Evolutionary conservation across 768 basidiomycete genomes (phyloP), one percentile per base, ranked within the genome.

Genomic region (Lanmaoa pseudosensibilis): DNA sequence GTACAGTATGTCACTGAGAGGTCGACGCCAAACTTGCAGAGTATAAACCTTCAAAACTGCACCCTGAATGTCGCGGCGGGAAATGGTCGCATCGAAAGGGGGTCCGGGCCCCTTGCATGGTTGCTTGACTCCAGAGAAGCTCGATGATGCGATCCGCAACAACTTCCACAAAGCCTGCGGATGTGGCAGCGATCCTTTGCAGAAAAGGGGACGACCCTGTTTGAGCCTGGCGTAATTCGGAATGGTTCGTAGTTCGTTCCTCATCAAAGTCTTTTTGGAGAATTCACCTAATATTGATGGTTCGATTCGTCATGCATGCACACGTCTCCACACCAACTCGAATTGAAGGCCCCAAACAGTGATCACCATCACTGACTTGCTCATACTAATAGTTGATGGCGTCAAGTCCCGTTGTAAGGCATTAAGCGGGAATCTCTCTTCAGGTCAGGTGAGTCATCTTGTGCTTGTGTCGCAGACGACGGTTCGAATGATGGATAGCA

Each of bases 201-300:
- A 51, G n/a, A 39, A 37, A 25, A 21, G 25, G 25, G 45, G 38
- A 25, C 18, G 27, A 23, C n/a, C 32, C 10, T 27, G 23, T 13
- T 8, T 9, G 23, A 18, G n/a, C n/a, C n/a, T 27, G 9, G 19
- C 39, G 39, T 19, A 19, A 40, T 44, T 18, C 15, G 5, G 46
- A 30, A 40, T 13, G n/a, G 18, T 57, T 57, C 56, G 34, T 19
- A 5, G 39, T 48, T 15, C 36, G 56, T 8, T 57, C 38, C 45
- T 55, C 36, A 19, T n/a, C 5, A 4, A n/a, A n/a, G n/a, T 37
- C 10, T 12, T 45, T n/a, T 45, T 44, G 43, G 43, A 1, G 45
- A 30, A 46, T 30, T n/a, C n/a, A 27, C 45, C n/a, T 37, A 5
- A 15, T 34, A 36, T 5, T 36, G 15, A 16, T 11, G 25, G 3